A percentile compares a stretch with the other conserved stretches of the same genome.
These are phyloP conservation scores for Populus alba DNA, from an alignment of 345 rosid species.

Conservation along the genomic window DNA sequence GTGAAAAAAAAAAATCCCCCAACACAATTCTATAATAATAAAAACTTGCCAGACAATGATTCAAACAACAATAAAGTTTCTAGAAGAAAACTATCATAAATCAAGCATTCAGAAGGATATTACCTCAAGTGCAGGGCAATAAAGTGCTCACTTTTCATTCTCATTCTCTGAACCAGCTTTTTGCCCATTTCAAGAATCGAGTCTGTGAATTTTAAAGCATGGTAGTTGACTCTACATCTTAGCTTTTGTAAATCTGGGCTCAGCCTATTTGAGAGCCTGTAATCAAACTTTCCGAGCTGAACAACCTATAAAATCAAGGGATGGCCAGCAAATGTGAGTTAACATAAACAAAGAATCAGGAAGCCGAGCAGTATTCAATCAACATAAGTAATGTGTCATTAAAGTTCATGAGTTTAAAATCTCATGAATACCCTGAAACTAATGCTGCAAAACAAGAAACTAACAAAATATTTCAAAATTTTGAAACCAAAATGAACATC, in stretches of 20 bases:
- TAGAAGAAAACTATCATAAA: neutral
- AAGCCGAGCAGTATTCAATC: slow-evolving; percentile 1
- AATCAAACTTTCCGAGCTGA: slow-evolving; percentile 89
- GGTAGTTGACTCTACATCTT: slow-evolving; percentile 92
- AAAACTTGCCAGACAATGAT: neutral
- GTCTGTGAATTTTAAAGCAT: slow-evolving; percentile 68
- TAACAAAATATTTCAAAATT: neutral
- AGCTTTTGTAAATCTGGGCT: slow-evolving; percentile 75
- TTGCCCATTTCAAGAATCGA: slow-evolving; percentile 64
- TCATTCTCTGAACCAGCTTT: slow-evolving; percentile 66
- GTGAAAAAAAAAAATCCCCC: neutral
- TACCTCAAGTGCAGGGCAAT: slow-evolving; percentile 92
- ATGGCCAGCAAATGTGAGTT: slow-evolving; percentile 3
- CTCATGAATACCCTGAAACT: neutral
- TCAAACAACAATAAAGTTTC: neutral
- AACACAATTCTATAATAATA: neutral
- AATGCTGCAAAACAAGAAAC: neutral
- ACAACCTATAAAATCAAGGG: slow-evolving; percentile 53
- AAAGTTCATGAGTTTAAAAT: neutral
- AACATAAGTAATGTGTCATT: neutral
- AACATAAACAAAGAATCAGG: neutral
- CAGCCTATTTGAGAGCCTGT: slow-evolving; percentile 72
- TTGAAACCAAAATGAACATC: neutral
- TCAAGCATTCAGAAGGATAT: neutral
- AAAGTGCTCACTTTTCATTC: slow-evolving; percentile 56